These are phyloP conservation scores for Flueggea neowawraea DNA, from an alignment of 441 rosid genomes.

Conservation along the genomic window DNA sequence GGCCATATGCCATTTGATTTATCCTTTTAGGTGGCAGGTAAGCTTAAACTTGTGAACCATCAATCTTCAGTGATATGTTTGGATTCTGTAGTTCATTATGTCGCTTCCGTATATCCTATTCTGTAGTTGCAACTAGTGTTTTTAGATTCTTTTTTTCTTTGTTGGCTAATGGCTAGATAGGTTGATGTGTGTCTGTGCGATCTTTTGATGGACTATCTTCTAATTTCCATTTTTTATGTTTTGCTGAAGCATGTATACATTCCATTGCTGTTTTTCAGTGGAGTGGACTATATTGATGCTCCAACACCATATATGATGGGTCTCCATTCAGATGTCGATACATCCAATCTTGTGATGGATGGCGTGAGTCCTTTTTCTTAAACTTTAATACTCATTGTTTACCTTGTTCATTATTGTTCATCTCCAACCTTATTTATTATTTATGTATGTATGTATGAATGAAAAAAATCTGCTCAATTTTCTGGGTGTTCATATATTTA, in stretches of 20 bases:
- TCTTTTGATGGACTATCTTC: background rate
- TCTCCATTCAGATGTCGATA: conserved; percentile 97
- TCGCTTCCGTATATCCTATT: no score
- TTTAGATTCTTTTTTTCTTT: no score
- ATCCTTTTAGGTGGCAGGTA: conserved; percentile 99
- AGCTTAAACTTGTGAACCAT: conserved; percentile 14
- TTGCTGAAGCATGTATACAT: conserved; percentile 99
- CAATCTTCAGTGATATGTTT: background rate
- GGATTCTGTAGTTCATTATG: background rate
- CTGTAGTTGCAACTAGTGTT: no score
- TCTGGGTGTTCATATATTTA: no score
- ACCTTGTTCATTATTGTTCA: background rate
- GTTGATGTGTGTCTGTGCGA: no score
- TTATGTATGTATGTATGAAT: no score
- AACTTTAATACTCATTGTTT: conserved; percentile 1
- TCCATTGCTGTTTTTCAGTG: conserved; percentile 99
- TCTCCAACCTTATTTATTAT: no score
- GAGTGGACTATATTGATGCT: conserved; percentile 99
- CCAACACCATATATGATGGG: conserved; percentile 99
- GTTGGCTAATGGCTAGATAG: no score
- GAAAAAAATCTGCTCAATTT: no score
- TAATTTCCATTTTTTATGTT: conserved; percentile 34
- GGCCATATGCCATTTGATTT: conserved; percentile 96
- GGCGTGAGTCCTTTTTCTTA: conserved; percentile 64
- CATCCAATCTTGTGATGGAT: conserved; percentile 80